These are phyloP conservation scores for Lanmaoa rubissima DNA, from an alignment of 768 basidiomycete genomes.

Conservation along the genomic window DNA sequence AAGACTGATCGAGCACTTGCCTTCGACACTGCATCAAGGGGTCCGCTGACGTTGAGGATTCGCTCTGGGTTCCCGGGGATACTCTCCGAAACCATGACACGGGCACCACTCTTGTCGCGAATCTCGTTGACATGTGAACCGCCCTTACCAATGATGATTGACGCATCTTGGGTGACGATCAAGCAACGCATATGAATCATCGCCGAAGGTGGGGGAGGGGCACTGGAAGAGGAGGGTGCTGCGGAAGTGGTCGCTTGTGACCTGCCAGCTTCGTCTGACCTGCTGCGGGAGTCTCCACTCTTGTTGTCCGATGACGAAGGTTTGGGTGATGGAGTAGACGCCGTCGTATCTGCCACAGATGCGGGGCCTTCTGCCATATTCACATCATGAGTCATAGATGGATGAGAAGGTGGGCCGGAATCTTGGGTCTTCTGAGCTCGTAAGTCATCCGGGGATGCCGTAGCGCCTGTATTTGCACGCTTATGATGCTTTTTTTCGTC, in stretches of 20 bases:
- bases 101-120: slow-evolving; percentile 93
- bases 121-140: slow-evolving; percentile 99
- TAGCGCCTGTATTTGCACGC: slow-evolving; percentile 78
- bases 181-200: slow-evolving; percentile 97
- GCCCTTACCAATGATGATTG: slow-evolving; percentile 96
- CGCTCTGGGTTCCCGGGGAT: slow-evolving; percentile 99
- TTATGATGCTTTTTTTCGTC: slow-evolving; percentile 80
- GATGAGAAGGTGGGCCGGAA: slow-evolving; percentile 38
- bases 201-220: slow-evolving; percentile 60
- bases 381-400: slow-evolving; percentile 51
- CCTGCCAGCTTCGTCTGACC: slow-evolving; percentile 37
- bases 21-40: slow-evolving; percentile 98
- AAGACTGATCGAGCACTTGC: slow-evolving; percentile 40
- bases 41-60: slow-evolving; percentile 93
- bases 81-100: slow-evolving; percentile 97
- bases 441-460: slow-evolving; percentile 61
- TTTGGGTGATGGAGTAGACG: slow-evolving; percentile 58
- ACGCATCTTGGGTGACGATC: slow-evolving; percentile 98
- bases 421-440: slow-evolving; percentile 46
- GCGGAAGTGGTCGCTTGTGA: slow-evolving; percentile 49
- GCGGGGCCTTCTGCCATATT: slow-evolving; percentile 55
- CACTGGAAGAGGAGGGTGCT: slow-evolving; percentile 46
- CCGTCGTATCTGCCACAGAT: slow-evolving; percentile 42
- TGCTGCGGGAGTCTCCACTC: slow-evolving; percentile 39
- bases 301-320: slow-evolving; percentile 42